Evolutionary conservation across 805 yeast genomes (phyloP).

Genomic region (Clavispora santaluciae): DNA sequence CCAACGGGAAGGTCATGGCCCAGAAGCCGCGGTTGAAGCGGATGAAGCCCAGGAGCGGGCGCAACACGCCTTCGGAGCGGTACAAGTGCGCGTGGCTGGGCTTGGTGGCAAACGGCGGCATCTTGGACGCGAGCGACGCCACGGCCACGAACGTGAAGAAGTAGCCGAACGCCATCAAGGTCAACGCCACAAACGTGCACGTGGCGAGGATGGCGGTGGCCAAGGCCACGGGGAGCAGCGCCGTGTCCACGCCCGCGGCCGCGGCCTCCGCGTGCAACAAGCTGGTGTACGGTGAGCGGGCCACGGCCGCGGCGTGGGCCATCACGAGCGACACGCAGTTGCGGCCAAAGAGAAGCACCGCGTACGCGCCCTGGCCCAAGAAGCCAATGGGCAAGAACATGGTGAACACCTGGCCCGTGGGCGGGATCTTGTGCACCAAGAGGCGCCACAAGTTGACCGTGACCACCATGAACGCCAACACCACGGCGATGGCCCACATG

Average conservation of each 20-base stretch:
- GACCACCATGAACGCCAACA: conserved; percentile 51
- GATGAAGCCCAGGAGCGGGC: conserved; percentile 16
- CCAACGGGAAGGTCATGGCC: conserved; percentile 89
- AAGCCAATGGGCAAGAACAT: conserved; percentile 78
- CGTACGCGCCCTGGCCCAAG: conserved; percentile 79
- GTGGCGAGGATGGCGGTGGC: conserved; percentile 11
- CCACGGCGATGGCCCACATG: conserved; percentile 66
- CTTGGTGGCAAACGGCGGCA: conserved; percentile 28
- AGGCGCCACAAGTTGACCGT: conserved; percentile 59
- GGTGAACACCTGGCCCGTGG: conserved; percentile 52
- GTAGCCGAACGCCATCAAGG: conserved; percentile 50
- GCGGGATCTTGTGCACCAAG: conserved; percentile 55
- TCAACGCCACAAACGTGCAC: conserved; percentile 34
- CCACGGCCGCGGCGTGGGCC: conserved; percentile 7
- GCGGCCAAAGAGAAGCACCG: conserved; percentile 51
- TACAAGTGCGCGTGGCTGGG: conserved; percentile 21
- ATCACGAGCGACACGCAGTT: conserved; percentile 27
- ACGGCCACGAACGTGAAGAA: conserved; percentile 41
- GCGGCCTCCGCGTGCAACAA: conserved; percentile 7
- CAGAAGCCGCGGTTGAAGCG: conserved; percentile 40
- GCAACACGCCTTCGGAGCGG: conserved; percentile 7
- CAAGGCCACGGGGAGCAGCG: conserved; percentile 4
- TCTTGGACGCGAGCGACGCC: conserved; percentile 38
- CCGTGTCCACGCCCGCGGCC: conserved; percentile 1
- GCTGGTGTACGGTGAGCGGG: conserved; percentile 8